These are phyloP conservation scores for Fusarium tjaetaba DNA, from an alignment of 2,329 filamentous ascomycete genomes.

Conservation along the genomic window DNA sequence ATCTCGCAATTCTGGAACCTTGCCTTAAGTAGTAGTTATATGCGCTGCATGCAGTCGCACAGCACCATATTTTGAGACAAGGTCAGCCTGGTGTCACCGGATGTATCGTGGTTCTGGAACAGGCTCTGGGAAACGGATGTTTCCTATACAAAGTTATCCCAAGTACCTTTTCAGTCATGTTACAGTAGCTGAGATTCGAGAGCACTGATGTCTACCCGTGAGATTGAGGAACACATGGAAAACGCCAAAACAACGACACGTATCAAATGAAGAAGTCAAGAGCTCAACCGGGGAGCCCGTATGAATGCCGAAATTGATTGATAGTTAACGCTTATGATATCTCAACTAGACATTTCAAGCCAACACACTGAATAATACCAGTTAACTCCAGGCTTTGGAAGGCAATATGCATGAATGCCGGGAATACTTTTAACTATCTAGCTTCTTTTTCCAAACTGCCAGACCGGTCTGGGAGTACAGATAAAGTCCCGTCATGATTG, in stretches of 20 bases:
- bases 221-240: rapidly evolving
- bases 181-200: neutral
- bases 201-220: neutral
- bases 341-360: too few relatives aligned
- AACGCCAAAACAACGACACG: rapidly evolving
- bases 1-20: neutral
- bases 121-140: too few relatives aligned
- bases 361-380: too few relatives aligned
- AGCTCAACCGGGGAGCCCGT: rapidly evolving
- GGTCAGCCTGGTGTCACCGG: neutral
- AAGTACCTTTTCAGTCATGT: too few relatives aligned
- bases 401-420: neutral
- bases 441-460: neutral
- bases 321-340: too few relatives aligned
- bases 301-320: neutral
- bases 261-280: too few relatives aligned
- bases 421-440: too few relatives aligned
- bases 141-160: neutral
- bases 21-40: neutral
- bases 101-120: neutral
- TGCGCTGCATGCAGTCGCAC: neutral
- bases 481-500: neutral
- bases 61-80: neutral
- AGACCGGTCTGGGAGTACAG: too few relatives aligned
- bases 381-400: too few relatives aligned